Base-by-base conservation (phyloP, 306 rosid species). In the Begonia masoniana region DNA sequence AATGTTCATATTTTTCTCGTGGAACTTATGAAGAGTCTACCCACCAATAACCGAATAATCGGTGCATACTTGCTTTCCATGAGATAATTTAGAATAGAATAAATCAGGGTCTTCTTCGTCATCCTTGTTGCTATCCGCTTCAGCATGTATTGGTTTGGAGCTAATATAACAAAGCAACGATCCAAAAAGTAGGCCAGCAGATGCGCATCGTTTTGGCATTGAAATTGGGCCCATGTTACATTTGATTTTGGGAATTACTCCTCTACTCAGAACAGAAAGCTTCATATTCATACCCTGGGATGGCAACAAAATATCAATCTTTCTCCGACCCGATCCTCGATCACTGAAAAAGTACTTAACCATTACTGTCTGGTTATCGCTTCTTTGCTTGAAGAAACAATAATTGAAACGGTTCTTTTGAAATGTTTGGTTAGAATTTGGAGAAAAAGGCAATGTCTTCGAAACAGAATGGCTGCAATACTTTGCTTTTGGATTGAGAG, bases 21-120 rank as follows among this genome's bases (percentile, higher is more conserved):
- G 24, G 4, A 21, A 21, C 1, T 1, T 21, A 21, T 21, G 24
- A 21, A 31, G 39, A 31, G 39, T 31, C 52, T 50, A 70, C 91
- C 77, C 71, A 85, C 97, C 94, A 35, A 74, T 91, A 47, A 91
- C 80, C 15, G 94, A 80, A 72, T 81, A 91, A 70, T 91, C 79
- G 10, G 82, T 83, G 67, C 67, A 79, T 47, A 91, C 88, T 76
- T 71, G 65, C 81, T 81, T 85, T 51, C 94, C 96, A 50, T 73
- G 94, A 23, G 86, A 68, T 41, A 76, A 31, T 58, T 76, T 79
- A 51, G 47, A 73, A 62, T 61, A 58, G 19, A 80, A 65, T 51
- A 57, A 66, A 41, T 67, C 66, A 47, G 47, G 15, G 36, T 68
- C 72, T 62, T 61, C 68, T 60, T 66, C 64, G 41, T 70, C 56